phyloP scores from a whole-genome alignment of 179 eudicot species.

The Sideroxylon spinosum region DNA sequence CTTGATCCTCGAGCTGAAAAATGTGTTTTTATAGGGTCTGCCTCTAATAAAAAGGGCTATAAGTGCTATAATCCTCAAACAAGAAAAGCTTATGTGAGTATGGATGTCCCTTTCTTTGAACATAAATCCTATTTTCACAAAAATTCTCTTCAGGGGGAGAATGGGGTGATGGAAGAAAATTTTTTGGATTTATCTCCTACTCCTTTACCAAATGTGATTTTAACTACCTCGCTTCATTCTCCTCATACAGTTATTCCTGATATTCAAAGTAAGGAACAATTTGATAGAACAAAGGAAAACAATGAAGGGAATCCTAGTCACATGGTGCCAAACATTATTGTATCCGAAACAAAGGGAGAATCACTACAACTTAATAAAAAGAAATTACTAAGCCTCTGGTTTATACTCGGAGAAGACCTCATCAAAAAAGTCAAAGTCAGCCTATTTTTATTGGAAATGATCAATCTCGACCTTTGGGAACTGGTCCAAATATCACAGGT shows the following conservation, averaged over 20 bases:
- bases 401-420: too few relatives aligned
- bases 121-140: not conserved
- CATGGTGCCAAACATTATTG: too few relatives aligned
- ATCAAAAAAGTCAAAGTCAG: too few relatives aligned
- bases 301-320: too few relatives aligned
- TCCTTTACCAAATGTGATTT: too few relatives aligned
- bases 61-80: not conserved
- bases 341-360: too few relatives aligned
- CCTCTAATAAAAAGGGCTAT: not conserved
- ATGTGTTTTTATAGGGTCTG: not conserved
- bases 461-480: not conserved
- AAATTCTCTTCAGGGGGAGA: conserved; percentile 4
- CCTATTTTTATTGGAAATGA: not conserved
- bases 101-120: not conserved
- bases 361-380: too few relatives aligned
- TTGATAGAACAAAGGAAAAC: too few relatives aligned
- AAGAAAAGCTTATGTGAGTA: not conserved
- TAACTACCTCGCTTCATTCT: too few relatives aligned
- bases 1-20: not conserved
- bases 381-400: not conserved
- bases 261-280: too few relatives aligned
- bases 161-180: not conserved
- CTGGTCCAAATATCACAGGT: not conserved
- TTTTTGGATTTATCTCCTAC: not conserved
- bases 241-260: too few relatives aligned